A percentile compares a stretch with the other conserved stretches of the same genome.
Conservation (phyloP, 441 rosid genomes). For the Gossypium gossypioides region DNA sequence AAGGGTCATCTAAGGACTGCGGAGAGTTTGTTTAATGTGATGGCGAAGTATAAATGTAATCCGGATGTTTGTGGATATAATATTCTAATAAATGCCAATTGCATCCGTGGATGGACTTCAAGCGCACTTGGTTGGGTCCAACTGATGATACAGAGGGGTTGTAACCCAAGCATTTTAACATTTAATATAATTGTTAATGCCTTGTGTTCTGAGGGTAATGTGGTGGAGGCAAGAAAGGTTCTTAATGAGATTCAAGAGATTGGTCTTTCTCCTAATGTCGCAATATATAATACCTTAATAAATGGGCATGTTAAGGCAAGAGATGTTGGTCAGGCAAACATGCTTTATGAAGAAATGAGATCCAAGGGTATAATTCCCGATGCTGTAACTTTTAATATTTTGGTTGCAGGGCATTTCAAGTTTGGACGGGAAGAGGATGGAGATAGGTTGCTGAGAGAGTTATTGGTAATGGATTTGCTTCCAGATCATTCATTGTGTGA, state of each 20-base stretch:
- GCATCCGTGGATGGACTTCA: conserved; percentile 30
- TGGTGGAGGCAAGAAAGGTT: conserved; percentile 44
- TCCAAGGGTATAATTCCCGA: conserved; percentile 45
- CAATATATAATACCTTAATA: conserved; percentile 47
- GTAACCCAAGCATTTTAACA: conserved; percentile 41
- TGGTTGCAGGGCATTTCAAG: conserved; percentile 52
- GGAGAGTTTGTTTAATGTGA: conserved; percentile 47
- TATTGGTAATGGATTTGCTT: conserved; percentile 24
- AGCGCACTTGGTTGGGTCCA: conserved; percentile 37
- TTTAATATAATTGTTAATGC: conserved; percentile 43
- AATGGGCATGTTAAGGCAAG: conserved; percentile 63
- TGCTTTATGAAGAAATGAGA: conserved; percentile 50
- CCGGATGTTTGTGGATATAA: conserved; percentile 52
- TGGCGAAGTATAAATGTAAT: conserved; percentile 39
- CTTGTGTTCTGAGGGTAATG: conserved; percentile 47
- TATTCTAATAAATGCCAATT: conserved; percentile 49
- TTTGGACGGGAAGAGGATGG: conserved; percentile 45
- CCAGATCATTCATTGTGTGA: conserved; percentile 33
- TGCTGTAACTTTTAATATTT: conserved; percentile 50
- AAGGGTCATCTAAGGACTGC: conserved; percentile 33
- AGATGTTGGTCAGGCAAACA: conserved; percentile 42
- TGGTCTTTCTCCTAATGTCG: conserved; percentile 38
- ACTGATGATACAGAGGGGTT: conserved; percentile 46
- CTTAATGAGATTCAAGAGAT: conserved; percentile 36
- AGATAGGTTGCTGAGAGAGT: conserved; percentile 37